Conservation (phyloP, 495 filamentous ascomycete species). For the Neurospora pannonica region DNA sequence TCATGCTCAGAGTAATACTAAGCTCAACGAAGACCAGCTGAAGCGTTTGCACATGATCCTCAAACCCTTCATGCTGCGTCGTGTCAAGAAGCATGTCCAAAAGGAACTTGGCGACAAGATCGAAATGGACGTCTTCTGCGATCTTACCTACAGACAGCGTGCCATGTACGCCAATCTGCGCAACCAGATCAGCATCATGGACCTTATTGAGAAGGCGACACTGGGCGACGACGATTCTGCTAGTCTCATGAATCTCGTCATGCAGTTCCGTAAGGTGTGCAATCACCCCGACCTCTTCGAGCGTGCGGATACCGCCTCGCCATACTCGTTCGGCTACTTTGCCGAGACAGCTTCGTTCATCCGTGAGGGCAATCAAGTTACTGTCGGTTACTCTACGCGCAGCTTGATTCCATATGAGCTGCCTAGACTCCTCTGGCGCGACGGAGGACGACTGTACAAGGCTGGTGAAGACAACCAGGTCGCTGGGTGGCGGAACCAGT, state of each 20-base stretch:
- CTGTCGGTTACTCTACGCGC: slow-evolving; percentile 78
- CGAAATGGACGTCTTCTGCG: slow-evolving; percentile 90
- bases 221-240: slow-evolving; percentile 92
- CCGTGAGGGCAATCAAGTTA: slow-evolving; percentile 71
- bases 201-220: slow-evolving; percentile 94
- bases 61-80: slow-evolving; percentile 98
- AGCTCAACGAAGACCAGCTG: slow-evolving; percentile 95
- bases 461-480: slow-evolving; percentile 62
- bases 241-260: slow-evolving; percentile 97
- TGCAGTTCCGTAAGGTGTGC: slow-evolving; percentile 99
- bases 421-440: slow-evolving; percentile 67
- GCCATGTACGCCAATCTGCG: slow-evolving; percentile 83
- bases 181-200: slow-evolving; percentile 97
- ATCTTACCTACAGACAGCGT: slow-evolving; percentile 95
- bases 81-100: slow-evolving; percentile 98
- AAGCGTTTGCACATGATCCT: slow-evolving; percentile 96
- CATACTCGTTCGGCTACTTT: slow-evolving; percentile 71
- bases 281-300: slow-evolving; percentile 98
- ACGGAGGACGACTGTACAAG: slow-evolving; percentile 66
- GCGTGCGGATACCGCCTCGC: slow-evolving; percentile 81
- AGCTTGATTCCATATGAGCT: slow-evolving; percentile 77
- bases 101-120: slow-evolving; percentile 99
- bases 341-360: slow-evolving; percentile 93
- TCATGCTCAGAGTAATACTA: slow-evolving; percentile 96
- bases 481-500: slow-evolving; percentile 69